A percentile compares a stretch with the other conserved stretches of the same genome.
These are phyloP conservation scores for Cornus controversa DNA, from an alignment of 148 eudicot species.

Conservation along the genomic window DNA sequence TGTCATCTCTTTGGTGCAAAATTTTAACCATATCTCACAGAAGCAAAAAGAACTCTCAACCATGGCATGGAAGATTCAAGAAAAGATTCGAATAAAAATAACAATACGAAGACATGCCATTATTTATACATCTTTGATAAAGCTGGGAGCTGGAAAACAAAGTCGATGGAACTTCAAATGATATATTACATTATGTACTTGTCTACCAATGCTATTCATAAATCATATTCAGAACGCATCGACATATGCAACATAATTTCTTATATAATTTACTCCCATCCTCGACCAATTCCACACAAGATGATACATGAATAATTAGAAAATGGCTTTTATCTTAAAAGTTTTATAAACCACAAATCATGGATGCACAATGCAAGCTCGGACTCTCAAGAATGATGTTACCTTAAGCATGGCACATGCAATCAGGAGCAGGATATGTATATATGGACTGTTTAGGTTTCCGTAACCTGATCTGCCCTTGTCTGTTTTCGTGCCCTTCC, in stretches of 20 bases:
- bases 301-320: background rate
- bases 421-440: conserved; percentile 91
- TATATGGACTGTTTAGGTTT: conserved; percentile 71
- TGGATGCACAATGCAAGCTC: background rate
- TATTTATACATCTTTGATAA: background rate
- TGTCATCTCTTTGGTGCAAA: background rate
- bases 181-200: background rate
- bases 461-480: conserved; percentile 48
- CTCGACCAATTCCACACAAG: background rate
- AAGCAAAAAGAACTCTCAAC: background rate
- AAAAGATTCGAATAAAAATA: background rate
- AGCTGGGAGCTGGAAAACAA: background rate
- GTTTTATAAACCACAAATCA: background rate
- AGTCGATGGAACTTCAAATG: background rate
- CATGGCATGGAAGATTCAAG: background rate
- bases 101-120: background rate
- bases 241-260: background rate
- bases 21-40: background rate
- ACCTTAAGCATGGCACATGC: conserved; percentile 76
- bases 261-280: background rate
- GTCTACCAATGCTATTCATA: background rate
- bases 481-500: conserved; percentile 82
- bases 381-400: background rate
- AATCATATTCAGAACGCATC: background rate
- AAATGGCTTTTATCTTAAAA: background rate